These are phyloP conservation scores for Ceratobasidium sp. DNA, from an alignment of 1,284 basidiomycete species.

Conservation along the genomic window DNA sequence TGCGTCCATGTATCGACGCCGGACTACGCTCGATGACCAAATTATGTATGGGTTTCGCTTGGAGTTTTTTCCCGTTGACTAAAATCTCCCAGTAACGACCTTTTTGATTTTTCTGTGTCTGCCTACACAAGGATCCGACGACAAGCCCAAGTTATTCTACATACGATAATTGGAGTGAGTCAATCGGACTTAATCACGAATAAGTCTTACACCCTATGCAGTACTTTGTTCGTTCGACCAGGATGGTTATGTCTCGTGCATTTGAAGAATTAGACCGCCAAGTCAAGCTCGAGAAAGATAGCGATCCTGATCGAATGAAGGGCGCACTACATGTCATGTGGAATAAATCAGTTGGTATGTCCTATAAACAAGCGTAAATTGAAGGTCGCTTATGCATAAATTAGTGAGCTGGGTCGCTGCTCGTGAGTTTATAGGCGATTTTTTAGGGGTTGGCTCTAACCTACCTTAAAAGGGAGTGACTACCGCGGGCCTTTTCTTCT, in stretches of 20 bases:
- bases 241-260: constrained; percentile 72
- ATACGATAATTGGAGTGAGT: constrained; percentile 69
- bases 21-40: constrained; percentile 81
- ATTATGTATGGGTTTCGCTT: constrained; percentile 73
- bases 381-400: background rate
- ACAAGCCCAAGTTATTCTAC: constrained; percentile 75
- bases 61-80: background rate
- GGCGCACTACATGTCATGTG: constrained; percentile 88
- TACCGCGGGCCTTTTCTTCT: constrained; percentile 41
- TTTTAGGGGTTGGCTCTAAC: too few relatives aligned
- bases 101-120: constrained; percentile 82
- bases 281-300: constrained; percentile 62
- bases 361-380: constrained; percentile 30
- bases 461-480: constrained; percentile 23
- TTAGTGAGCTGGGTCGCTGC: constrained; percentile 27
- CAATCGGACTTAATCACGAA: constrained; percentile 19
- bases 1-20: constrained; percentile 68
- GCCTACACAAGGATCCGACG: constrained; percentile 82
- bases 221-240: constrained; percentile 84
- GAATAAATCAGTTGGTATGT: constrained; percentile 72
- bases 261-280: constrained; percentile 67
- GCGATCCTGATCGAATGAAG: constrained; percentile 94
- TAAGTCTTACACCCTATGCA: constrained; percentile 47
- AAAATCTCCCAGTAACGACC: constrained; percentile 1
- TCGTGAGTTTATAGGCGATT: constrained; percentile 16